These are phyloP conservation scores for Pilobolus umbonatus DNA, from an alignment of 192 early-diverging fungal genomes.

Conservation along the genomic window DNA sequence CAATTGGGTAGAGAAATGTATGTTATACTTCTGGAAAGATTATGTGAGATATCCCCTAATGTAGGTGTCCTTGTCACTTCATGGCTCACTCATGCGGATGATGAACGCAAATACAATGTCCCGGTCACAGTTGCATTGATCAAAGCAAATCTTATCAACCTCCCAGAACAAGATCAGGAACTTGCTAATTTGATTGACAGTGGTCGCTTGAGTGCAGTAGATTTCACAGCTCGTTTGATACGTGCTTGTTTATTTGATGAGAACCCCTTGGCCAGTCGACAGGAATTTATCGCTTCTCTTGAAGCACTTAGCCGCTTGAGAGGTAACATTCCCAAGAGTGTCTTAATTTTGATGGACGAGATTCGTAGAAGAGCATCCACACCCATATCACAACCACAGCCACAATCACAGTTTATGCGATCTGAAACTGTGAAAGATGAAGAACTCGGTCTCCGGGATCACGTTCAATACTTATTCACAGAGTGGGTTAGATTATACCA, in stretches of 20 bases:
- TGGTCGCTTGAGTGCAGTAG: constrained; percentile 62
- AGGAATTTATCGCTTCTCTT: constrained; percentile 66
- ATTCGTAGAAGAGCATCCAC: constrained; percentile 33
- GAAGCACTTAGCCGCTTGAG: constrained; percentile 68
- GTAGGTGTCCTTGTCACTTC: constrained; percentile 80
- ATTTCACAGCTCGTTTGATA: constrained; percentile 75
- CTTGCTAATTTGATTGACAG: constrained; percentile 82
- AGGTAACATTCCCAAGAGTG: constrained; percentile 54
- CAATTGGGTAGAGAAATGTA: constrained; percentile 76
- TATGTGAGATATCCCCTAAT: constrained; percentile 81
- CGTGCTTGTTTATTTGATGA: constrained; percentile 63
- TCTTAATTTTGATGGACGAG: constrained; percentile 50
- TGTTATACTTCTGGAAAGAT: constrained; percentile 71
- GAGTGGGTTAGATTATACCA: constrained; percentile 82
- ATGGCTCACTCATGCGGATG: constrained; percentile 92
- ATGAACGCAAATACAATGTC: constrained; percentile 93
- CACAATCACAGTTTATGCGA: too few relatives aligned
- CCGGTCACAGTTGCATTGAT: constrained; percentile 79
- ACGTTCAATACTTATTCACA: constrained; percentile 60
- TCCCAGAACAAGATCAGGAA: constrained; percentile 83
- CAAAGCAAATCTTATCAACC: constrained; percentile 68
- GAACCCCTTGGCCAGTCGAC: constrained; percentile 41
- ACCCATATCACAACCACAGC: too few relatives aligned
- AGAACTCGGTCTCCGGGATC: constrained; percentile 58
- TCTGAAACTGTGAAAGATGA: constrained; percentile 70